Conservation (phyloP, 139 green algal species). For the Chlamydomonas sp. region DNA sequence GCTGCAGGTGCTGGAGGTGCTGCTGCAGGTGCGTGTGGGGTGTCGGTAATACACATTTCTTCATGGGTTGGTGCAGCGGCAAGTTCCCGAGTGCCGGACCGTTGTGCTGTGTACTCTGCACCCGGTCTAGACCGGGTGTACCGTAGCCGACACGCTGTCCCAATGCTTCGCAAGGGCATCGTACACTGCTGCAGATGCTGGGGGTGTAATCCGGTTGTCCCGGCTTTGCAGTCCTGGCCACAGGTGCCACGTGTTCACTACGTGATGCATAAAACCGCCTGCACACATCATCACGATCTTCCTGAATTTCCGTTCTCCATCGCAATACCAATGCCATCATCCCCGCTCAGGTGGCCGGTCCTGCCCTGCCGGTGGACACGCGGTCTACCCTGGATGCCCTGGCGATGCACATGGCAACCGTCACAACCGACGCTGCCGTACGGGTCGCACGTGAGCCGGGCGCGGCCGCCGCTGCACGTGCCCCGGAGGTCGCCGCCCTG, state of each 20-base stretch:
- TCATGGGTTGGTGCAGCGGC: neutral
- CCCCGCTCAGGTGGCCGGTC: conserved; percentile 32
- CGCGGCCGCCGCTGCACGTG: neutral
- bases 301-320: neutral
- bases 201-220: neutral
- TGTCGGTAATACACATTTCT: too few relatives aligned
- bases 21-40: neutral
- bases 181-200: conserved; percentile 5
- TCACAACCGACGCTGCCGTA: conserved; percentile 29
- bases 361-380: conserved; percentile 42
- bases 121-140: neutral
- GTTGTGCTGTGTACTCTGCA: neutral
- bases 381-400: conserved; percentile 58
- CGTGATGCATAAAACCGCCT: neutral
- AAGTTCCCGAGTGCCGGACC: neutral
- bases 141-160: neutral
- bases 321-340: neutral
- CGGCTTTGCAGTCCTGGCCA: conserved; percentile 7
- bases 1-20: conserved; percentile 8
- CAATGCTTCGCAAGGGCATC: conserved; percentile 34
- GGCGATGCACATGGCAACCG: conserved; percentile 53
- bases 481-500: conserved; percentile 13
- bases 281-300: neutral
- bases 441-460: neutral
- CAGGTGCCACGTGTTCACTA: neutral